Conservation (phyloP, 345 rosid species). For the Combretum micranthum region DNA sequence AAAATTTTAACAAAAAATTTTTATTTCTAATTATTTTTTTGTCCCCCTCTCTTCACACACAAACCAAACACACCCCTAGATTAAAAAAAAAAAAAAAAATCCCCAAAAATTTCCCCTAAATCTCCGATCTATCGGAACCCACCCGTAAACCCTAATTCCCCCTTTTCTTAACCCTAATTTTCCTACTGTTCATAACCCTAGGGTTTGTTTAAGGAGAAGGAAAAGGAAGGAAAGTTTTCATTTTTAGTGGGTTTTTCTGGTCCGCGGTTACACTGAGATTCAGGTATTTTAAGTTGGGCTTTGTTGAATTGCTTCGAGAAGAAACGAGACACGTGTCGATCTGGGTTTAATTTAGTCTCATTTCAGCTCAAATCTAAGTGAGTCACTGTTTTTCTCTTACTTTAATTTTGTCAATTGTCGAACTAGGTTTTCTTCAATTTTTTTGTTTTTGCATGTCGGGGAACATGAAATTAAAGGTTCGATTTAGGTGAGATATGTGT, state of each 20-base stretch:
- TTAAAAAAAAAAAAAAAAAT: constrained; percentile 2
- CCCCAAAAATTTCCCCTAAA: constrained; percentile 7
- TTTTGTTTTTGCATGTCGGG: too few species aligned
- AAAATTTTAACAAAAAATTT: constrained; percentile 4
- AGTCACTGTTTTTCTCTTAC: constrained; percentile 21
- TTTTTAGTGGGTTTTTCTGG: constrained; percentile 12
- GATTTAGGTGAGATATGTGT: too few species aligned
- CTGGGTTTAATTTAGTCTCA: constrained; percentile 44
- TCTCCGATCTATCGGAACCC: constrained; percentile 27
- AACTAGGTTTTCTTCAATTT: too few species aligned
- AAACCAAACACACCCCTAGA: too few species aligned
- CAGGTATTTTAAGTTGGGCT: constrained; percentile 20
- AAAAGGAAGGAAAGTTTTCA: not conserved
- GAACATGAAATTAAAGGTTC: too few species aligned
- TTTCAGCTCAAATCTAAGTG: constrained; percentile 47
- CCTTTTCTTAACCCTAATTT: too few species aligned
- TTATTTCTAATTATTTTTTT: constrained; percentile 8
- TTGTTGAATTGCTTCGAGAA: constrained; percentile 41
- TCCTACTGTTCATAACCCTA: too few species aligned
- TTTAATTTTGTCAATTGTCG: constrained; percentile 10
- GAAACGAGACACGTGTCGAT: constrained; percentile 44
- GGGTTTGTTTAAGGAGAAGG: too few species aligned
- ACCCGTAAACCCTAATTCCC: not conserved
- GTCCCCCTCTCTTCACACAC: not conserved
- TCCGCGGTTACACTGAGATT: constrained; percentile 23